phyloP scores from a whole-genome alignment of 2,329 filamentous ascomycete species.

The Talaromyces sp. region DNA sequence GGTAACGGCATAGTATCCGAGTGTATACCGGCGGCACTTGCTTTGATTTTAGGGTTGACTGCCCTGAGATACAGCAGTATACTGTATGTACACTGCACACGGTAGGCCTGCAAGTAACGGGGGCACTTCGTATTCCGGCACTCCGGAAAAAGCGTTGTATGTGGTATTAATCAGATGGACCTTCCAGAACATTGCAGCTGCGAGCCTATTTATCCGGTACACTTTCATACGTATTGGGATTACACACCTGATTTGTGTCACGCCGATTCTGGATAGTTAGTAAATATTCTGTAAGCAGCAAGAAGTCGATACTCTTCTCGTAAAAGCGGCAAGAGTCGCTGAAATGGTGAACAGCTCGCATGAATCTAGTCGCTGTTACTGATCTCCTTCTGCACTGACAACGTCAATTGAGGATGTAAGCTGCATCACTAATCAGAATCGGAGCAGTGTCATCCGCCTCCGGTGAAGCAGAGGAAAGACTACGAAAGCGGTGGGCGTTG shows the following conservation, averaged over 20 bases:
- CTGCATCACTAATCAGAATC: background rate
- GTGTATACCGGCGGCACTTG: background rate
- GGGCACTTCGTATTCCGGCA: background rate
- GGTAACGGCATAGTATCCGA: background rate
- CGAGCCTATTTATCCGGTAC: slow-evolving; percentile 4
- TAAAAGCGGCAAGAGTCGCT: background rate
- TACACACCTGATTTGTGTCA: background rate
- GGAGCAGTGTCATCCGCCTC: slow-evolving; percentile 16
- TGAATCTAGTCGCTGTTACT: background rate
- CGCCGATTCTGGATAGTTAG: background rate
- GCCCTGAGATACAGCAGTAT: background rate
- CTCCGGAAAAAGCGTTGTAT: background rate
- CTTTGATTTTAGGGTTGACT: background rate
- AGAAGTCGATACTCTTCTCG: background rate
- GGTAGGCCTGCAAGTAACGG: background rate
- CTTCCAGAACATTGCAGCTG: background rate
- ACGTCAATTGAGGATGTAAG: background rate
- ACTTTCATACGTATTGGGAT: background rate
- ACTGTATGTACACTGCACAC: no score
- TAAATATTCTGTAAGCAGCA: background rate
- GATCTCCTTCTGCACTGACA: background rate
- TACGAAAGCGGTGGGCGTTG: background rate
- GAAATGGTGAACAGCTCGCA: background rate
- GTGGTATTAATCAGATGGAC: background rate
- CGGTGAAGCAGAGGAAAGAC: background rate